Base-by-base conservation (phyloP, 1,284 basidiomycete genomes). In the Rhodotorula sp. region DNA sequence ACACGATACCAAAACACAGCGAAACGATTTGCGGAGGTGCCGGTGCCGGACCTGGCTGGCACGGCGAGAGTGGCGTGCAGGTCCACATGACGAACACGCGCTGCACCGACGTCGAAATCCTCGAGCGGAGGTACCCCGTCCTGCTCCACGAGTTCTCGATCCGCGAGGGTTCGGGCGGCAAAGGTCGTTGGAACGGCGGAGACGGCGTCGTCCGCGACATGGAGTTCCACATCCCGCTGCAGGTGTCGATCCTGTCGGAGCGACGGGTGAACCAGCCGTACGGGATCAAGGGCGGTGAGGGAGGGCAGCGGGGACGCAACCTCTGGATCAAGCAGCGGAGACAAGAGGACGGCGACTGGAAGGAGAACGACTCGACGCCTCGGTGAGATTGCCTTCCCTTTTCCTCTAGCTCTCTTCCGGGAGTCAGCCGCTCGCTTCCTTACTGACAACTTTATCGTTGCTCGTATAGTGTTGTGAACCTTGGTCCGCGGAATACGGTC, bases 401-500 rank as follows among this genome's bases (percentile, higher is more conserved):
- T 29, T 4, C 14, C 17, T 45, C 12, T 45, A 6, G 7, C 26
- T 33, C 24, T 12, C 26, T n/a, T 26, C 30, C 8, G 24, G 37
- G 37, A 42, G 37, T 42, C 37, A 42, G 37, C 37, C 10, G 10
- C 14, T 3, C 12, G 15, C 6, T 20, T 49, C 53, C 8, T 1
- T 22, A 18, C 37, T 84, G 37, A 84, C 18, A 7, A 15, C 14
- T 4, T 14, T 10, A 10, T 18, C 20, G 14, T 1, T 24, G 42
- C 15, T 33, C 54, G 6, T 30, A 51, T n/a, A 84, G 92, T 26
- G 83, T 86, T 46, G 89, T 97, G 78, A 96, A 95, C 78, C 87
- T 97, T 51, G 93, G 94, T 22, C 92, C 93, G 12, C 96, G 97
- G 80, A 90, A 89, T 57, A 91, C 91, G 0, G 86, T 93, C 59